Base-by-base conservation (phyloP, 208 protist genomes). In the Trypanosoma melophagium region DNA sequence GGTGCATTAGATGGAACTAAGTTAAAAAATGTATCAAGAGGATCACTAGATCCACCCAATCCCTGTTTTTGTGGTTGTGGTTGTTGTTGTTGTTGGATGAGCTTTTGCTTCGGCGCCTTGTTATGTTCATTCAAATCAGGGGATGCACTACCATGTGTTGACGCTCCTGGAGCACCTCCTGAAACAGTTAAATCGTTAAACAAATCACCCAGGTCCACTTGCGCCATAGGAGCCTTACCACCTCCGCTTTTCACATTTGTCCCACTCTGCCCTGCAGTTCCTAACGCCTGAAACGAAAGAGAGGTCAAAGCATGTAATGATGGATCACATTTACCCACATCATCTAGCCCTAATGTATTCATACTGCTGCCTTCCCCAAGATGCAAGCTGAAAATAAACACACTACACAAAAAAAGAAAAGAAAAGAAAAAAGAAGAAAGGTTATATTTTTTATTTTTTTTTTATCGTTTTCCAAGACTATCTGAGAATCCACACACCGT, bases 261-360 rank as follows among this genome's bases (percentile, higher is more conserved):
- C 5, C 28, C 28, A 35, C 28, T 5, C 28, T 35, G 28, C 0
- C 38, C 52, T 7, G n/a, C 38, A 31, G 41, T 17, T 1, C 31
- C 19, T 25, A 19, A 25, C n/a, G 40, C 13, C 25, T 61, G n/a
- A 21, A 1, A 13, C 44, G 9, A 19, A 13, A 35, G 2, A 17
- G 44, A 19, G 21, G 7, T 5, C 25, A 13, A 54, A 24, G 3
- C 22, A 5, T 49, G 54, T 21, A 65, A 44, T n/a, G 66, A 68
- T 51, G 60, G 54, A 38, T 90, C 85, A 53, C 83, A 84, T 64
- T 91, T 84, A 50, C 92, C 86, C 61, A 95, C 89, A 63, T 96
- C 88, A 7, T 83, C 87, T 35, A 95, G 77, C 21, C 87, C 80
- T 84, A 95, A 92, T 66, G 10, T 60, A 14, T 24, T 41, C 50